These are phyloP conservation scores for Peronospora destructor DNA, from an alignment of 352 stramenopile genomes.

Conservation along the genomic window DNA sequence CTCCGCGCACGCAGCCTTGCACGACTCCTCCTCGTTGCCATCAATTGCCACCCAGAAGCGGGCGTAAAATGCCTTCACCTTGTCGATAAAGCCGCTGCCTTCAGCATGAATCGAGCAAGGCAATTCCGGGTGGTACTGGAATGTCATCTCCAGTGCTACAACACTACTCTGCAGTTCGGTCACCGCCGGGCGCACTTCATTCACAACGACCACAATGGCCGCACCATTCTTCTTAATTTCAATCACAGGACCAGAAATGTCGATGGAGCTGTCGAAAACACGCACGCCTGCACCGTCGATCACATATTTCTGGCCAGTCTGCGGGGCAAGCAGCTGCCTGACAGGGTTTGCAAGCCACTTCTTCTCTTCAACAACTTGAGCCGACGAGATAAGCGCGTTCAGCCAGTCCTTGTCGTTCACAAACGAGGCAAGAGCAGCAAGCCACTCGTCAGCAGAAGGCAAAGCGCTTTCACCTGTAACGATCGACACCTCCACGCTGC, in stretches of 20 bases:
- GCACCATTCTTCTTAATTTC: slow-evolving; percentile 34
- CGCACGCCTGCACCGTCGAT: slow-evolving; percentile 27
- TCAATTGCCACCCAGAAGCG: slow-evolving; percentile 67
- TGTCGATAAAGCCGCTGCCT: slow-evolving; percentile 35
- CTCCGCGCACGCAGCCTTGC: slow-evolving; percentile 44
- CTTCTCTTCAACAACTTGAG: slow-evolving; percentile 36
- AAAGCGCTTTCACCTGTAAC: slow-evolving; percentile 16
- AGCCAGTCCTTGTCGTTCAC: slow-evolving; percentile 49
- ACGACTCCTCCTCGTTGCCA: slow-evolving; percentile 51
- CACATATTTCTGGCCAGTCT: slow-evolving; percentile 39
- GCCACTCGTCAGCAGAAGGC: slow-evolving; percentile 36
- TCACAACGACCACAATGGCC: slow-evolving; percentile 42
- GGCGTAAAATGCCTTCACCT: slow-evolving; percentile 73
- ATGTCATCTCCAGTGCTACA: slow-evolving; percentile 51
- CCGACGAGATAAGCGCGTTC: slow-evolving; percentile 41
- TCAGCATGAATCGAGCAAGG: slow-evolving; percentile 48
- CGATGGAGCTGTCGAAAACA: slow-evolving; percentile 37
- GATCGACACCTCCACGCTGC: slow-evolving; percentile 28
- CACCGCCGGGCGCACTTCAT: slow-evolving; percentile 52
- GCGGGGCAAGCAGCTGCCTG: slow-evolving; percentile 40
- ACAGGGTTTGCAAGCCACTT: slow-evolving; percentile 74
- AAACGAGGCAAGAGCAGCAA: slow-evolving; percentile 30
- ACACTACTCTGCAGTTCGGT: slow-evolving; percentile 36
- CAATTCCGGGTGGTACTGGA: slow-evolving; percentile 40
- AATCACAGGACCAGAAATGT: slow-evolving; percentile 38